A percentile compares a stretch with the other conserved stretches of the same genome.
phyloP scores from a whole-genome alignment of 2,329 filamentous ascomycete genomes.

The Cladosporium sphaerospermum region DNA sequence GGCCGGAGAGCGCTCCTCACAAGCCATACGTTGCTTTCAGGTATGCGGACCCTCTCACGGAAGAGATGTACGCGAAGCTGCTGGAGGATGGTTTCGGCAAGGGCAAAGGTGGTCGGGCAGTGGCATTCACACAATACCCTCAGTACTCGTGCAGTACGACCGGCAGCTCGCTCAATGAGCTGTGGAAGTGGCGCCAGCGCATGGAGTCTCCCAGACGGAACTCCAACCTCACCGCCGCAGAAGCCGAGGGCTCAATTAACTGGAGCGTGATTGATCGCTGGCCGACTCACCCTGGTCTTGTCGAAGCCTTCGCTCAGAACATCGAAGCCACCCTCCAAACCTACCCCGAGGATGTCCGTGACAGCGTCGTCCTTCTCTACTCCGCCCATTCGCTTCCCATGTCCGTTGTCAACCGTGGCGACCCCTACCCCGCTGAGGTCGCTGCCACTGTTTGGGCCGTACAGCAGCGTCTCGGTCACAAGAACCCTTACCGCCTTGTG shows the following conservation, averaged over 20 bases:
- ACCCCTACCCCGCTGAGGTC: slow-evolving; percentile 92
- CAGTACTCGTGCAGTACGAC: slow-evolving; percentile 98
- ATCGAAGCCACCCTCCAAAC: slow-evolving; percentile 78
- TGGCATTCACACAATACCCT: slow-evolving; percentile 96
- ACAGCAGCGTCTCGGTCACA: slow-evolving; percentile 83
- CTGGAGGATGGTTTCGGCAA: slow-evolving; percentile 85
- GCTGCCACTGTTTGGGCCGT: slow-evolving; percentile 93
- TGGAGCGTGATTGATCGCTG: slow-evolving; percentile 99
- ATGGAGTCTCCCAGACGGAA: slow-evolving; percentile 51
- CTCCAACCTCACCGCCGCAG: slow-evolving; percentile 43
- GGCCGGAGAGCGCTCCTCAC: slow-evolving; percentile 85
- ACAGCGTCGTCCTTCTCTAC: slow-evolving; percentile 80
- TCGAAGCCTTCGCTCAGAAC: slow-evolving; percentile 87
- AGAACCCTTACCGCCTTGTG: slow-evolving; percentile 85
- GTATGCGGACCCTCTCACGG: slow-evolving; percentile 87
- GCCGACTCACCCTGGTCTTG: slow-evolving; percentile 83
- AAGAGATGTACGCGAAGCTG: slow-evolving; percentile 81
- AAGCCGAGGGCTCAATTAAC: slow-evolving; percentile 63
- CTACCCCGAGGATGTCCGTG: slow-evolving; percentile 74
- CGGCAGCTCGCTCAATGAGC: slow-evolving; percentile 88
- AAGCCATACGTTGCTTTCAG: slow-evolving; percentile 97
- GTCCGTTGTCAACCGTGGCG: slow-evolving; percentile 92
- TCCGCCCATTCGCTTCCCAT: slow-evolving; percentile 91
- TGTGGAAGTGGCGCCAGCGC: slow-evolving; percentile 93
- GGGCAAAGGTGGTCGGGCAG: slow-evolving; percentile 83